Evolutionary conservation across 108 stramenopile genomes (phyloP).

Genomic region (Skeletonema marinoi): DNA sequence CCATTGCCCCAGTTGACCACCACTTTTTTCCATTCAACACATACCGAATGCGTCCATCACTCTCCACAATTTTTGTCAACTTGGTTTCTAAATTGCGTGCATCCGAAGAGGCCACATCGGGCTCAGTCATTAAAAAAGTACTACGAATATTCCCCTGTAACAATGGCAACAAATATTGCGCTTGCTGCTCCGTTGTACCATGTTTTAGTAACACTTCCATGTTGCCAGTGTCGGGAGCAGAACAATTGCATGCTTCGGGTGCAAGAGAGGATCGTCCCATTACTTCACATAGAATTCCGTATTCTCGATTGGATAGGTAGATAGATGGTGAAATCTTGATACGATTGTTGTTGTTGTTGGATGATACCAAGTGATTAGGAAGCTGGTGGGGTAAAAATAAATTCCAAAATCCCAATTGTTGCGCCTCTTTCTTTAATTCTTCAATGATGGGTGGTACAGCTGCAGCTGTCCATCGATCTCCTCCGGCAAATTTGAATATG

Average conservation of each 20-base stretch:
- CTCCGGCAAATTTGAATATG: constrained; percentile 51
- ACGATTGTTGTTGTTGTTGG: neutral
- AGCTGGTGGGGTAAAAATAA: constrained; percentile 73
- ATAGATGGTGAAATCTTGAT: constrained; percentile 43
- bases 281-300: constrained; percentile 86
- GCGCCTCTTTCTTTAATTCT: constrained; percentile 65
- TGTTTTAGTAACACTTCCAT: constrained; percentile 96
- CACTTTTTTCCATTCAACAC: constrained; percentile 86
- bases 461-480: constrained; percentile 64
- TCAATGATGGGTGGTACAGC: constrained; percentile 75
- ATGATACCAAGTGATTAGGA: constrained; percentile 46
- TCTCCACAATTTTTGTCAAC: constrained; percentile 37
- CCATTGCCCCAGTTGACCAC: constrained; percentile 94
- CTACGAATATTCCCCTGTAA: constrained; percentile 84
- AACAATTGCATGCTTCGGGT: constrained; percentile 94
- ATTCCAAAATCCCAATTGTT: constrained; percentile 87
- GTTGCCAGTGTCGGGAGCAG: constrained; percentile 97
- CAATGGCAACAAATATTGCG: constrained; percentile 73
- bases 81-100: constrained; percentile 88
- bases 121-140: constrained; percentile 96
- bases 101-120: constrained; percentile 90
- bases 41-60: constrained; percentile 45
- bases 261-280: constrained; percentile 89
- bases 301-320: constrained; percentile 75
- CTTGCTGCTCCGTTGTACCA: constrained; percentile 79